Conservation (phyloP, 2,329 filamentous ascomycete genomes). For the Alternaria gansuensis region DNA sequence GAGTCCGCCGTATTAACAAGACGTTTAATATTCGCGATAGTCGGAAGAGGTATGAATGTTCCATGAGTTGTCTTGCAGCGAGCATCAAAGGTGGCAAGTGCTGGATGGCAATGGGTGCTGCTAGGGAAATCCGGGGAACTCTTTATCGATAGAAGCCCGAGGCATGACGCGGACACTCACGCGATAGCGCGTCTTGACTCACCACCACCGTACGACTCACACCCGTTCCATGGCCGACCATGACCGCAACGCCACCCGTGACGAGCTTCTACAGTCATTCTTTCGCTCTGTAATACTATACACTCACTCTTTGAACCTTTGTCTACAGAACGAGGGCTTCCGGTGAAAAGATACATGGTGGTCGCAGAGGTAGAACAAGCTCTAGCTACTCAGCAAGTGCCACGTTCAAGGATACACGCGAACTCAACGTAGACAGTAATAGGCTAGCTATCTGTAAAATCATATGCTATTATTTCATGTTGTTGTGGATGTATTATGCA, state of each 20-base stretch:
- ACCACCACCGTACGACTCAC: constrained; percentile 15
- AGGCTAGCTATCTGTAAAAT: no score
- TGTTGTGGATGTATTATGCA: no score
- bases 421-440: no score
- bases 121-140: constrained; percentile 22
- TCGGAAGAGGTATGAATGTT: constrained; percentile 36
- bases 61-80: constrained; percentile 45
- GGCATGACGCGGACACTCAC: constrained; percentile 24
- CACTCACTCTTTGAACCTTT: no score
- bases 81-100: constrained; percentile 42
- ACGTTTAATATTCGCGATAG: constrained; percentile 36
- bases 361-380: no score
- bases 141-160: constrained; percentile 29
- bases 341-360: no score
- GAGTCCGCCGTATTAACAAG: constrained; percentile 38
- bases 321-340: no score
- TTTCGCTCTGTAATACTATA: no score
- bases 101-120: constrained; percentile 26
- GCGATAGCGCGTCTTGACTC: constrained; percentile 27
- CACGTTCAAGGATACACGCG: no score
- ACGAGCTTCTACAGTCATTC: constrained; percentile 4
- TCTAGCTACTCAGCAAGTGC: no score
- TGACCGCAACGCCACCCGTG: neutral
- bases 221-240: neutral
- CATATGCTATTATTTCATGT: no score